phyloP scores from a whole-genome alignment of 2,329 filamentous ascomycete species.

The Penicillium sp. region DNA sequence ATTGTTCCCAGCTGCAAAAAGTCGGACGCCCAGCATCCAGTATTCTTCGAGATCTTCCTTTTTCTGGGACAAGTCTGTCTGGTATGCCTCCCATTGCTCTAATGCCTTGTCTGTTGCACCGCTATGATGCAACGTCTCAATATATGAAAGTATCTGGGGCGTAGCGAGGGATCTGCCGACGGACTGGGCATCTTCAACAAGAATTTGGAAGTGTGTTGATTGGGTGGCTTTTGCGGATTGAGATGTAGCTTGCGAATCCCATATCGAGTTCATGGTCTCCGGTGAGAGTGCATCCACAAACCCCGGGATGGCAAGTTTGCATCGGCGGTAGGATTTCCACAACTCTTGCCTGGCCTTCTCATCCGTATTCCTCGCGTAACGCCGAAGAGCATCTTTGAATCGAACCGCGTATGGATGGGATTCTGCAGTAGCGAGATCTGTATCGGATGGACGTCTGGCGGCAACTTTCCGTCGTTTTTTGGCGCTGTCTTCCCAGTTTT shows the following conservation, averaged over 20 bases:
- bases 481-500: conserved; percentile 30
- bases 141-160: conserved; percentile 58
- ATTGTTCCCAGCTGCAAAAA: conserved; percentile 46
- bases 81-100: conserved; percentile 57
- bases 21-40: conserved; percentile 47
- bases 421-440: conserved; percentile 31
- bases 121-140: conserved; percentile 61
- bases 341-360: conserved; percentile 33
- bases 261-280: conserved; percentile 60
- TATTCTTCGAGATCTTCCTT: conserved; percentile 37
- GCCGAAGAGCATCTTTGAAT: conserved; percentile 38
- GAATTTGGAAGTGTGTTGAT: conserved; percentile 55
- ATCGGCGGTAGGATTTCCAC: conserved; percentile 49
- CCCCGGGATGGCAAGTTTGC: conserved; percentile 42
- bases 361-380: conserved; percentile 27
- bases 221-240: conserved; percentile 44
- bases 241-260: conserved; percentile 50
- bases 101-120: conserved; percentile 57
- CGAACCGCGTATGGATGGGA: conserved; percentile 37
- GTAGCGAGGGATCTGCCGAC: conserved; percentile 52
- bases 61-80: conserved; percentile 47
- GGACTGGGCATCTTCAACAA: conserved; percentile 61
- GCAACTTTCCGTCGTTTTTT: conserved; percentile 17
- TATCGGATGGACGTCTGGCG: conserved; percentile 26
- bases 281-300: conserved; percentile 54